Percentiles rank a stretch among this genome's conserved stretches.
These are phyloP conservation scores for Leptographium wingfieldii DNA, from an alignment of 2,329 filamentous ascomycete genomes.

Conservation along the genomic window DNA sequence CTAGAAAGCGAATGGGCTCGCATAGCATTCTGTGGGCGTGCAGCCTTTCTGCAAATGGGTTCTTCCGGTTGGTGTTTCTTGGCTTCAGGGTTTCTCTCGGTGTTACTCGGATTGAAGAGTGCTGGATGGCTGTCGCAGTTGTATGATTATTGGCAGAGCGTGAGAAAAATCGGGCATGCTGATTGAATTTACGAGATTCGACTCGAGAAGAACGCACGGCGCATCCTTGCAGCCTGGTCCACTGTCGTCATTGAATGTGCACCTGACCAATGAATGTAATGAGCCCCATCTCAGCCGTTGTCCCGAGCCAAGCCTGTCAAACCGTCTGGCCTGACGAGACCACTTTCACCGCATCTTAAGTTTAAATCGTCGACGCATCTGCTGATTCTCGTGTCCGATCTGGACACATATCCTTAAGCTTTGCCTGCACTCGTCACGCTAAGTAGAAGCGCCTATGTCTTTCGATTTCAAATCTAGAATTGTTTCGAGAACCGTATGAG, in stretches of 20 bases:
- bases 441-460: background rate
- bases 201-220: background rate
- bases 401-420: background rate
- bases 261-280: background rate
- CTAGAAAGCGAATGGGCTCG: background rate
- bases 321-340: background rate
- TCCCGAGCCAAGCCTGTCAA: background rate
- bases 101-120: background rate
- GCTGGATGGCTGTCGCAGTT: background rate
- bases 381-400: background rate
- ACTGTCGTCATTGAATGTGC: background rate
- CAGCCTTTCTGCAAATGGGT: background rate
- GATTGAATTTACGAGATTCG: background rate
- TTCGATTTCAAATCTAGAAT: background rate
- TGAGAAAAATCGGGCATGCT: background rate
- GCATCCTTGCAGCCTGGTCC: background rate
- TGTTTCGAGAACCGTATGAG: background rate
- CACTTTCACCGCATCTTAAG: background rate
- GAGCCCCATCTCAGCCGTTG: background rate
- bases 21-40: background rate
- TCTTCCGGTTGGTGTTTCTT: background rate
- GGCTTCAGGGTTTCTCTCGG: constrained; percentile 1
- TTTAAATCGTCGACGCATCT: background rate
- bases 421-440: background rate
- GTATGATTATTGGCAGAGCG: background rate